phyloP scores from a whole-genome alignment of 164 flowering plant species.

The Berberis vulgaris region DNA sequence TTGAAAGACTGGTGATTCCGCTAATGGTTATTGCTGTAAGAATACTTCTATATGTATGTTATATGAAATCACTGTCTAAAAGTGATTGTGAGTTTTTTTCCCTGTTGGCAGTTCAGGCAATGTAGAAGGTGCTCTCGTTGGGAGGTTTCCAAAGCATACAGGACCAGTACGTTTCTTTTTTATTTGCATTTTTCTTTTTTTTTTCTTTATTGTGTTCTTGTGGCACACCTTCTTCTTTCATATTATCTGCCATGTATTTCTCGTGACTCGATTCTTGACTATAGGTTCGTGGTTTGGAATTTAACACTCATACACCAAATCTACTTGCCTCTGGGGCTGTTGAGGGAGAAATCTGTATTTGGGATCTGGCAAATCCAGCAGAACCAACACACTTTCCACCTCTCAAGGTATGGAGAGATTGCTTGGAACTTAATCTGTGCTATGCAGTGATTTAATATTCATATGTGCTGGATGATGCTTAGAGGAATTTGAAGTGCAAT shows the following conservation, averaged over 20 bases:
- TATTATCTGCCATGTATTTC: too few species aligned
- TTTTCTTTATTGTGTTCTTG: neutral
- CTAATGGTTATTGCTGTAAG: too few species aligned
- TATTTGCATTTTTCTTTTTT: neutral
- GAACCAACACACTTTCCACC: slow-evolving; percentile 74
- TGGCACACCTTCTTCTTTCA: neutral
- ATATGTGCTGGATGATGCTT: too few species aligned
- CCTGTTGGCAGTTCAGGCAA: slow-evolving; percentile 31
- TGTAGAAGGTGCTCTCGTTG: slow-evolving; percentile 49
- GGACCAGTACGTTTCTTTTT: slow-evolving; percentile 68
- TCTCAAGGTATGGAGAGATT: slow-evolving; percentile 46
- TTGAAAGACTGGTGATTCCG: too few species aligned
- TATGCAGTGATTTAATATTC: too few species aligned
- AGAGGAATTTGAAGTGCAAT: too few species aligned
- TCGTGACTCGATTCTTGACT: neutral
- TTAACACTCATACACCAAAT: slow-evolving; percentile 58
- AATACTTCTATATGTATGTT: too few species aligned
- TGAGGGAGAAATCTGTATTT: slow-evolving; percentile 90
- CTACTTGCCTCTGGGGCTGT: slow-evolving; percentile 95
- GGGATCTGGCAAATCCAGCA: slow-evolving; percentile 77
- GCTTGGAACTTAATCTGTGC: neutral
- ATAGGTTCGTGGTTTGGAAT: slow-evolving; percentile 95
- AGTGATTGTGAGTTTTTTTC: too few species aligned
- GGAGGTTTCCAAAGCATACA: slow-evolving; percentile 58
- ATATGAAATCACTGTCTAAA: too few species aligned